phyloP scores from a whole-genome alignment of 495 filamentous ascomycete species.

The Daldinia vernicosa region DNA sequence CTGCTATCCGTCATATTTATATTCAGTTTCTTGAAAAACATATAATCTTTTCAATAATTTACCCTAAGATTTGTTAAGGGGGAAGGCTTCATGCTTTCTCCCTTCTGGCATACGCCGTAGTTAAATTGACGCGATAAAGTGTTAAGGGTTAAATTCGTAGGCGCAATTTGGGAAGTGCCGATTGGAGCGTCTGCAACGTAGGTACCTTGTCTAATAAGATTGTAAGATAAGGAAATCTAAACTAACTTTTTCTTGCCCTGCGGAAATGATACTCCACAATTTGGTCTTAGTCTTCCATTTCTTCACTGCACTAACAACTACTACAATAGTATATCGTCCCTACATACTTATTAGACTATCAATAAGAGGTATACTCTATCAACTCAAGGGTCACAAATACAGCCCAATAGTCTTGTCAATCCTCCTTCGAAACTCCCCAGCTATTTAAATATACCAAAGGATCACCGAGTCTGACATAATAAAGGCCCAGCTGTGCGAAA shows the following conservation, averaged over 20 bases:
- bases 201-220: slow-evolving; percentile 1
- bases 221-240: background rate
- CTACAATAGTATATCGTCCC: background rate
- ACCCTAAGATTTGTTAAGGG: slow-evolving; percentile 13
- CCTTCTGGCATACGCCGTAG: slow-evolving; percentile 10
- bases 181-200: slow-evolving; percentile 9
- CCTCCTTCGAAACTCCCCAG: background rate
- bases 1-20: background rate
- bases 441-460: background rate
- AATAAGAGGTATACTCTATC: background rate
- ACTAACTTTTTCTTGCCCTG: slow-evolving; percentile 5
- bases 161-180: slow-evolving; percentile 17
- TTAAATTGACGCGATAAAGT: slow-evolving; percentile 28
- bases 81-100: slow-evolving; percentile 3
- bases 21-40: background rate
- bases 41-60: background rate
- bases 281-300: background rate
- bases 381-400: background rate
- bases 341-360: background rate
- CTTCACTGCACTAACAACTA: background rate
- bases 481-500: background rate
- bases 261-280: slow-evolving; percentile 24
- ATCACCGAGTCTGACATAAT: slow-evolving; percentile 14
- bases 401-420: background rate
- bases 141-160: slow-evolving; percentile 13